Evolutionary conservation across 2,329 filamentous ascomycete genomes (phyloP), one percentile per base, ranked within the genome.

Genomic region (Aspergillus felis): DNA sequence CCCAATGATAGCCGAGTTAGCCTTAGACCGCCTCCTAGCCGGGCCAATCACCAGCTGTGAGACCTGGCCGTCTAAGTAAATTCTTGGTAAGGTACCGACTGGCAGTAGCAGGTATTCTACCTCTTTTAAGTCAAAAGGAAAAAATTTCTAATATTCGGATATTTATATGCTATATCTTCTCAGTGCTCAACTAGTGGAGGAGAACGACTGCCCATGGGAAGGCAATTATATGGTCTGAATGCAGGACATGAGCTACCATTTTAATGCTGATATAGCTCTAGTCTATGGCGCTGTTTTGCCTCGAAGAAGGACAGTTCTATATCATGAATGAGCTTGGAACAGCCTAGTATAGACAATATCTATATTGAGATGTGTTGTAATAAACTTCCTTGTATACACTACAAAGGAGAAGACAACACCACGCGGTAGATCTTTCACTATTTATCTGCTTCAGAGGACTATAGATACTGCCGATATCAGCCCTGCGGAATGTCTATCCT

Each of bases 11-110:
- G 55, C 58, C 51, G 57, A 55, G 46, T 44, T 52, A 44, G 55
- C 57, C 57, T 55, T 56, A 52, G 61, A 63, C 63, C 61, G 59
- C 61, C 51, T 24, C 29, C 50, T 60, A 60, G 54, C 62, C 62
- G 61, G 60, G 38, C 56, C 53, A 56, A 57, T 55, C 42, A 25
- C 12, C 42, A 10, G 10, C 10, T 24, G 22, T 14, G 5, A 12
- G 22, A 24, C 24, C 22, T 22, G 20, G 12, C 22, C 12, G 1
- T 14, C 12, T 8, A 24, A 24, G 3, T 24, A 47, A 47, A 47
- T 5, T 47, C 22, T 47, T 22, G 44, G 20, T 25, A 35, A 35
- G 32, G 32, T 35, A 35, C 12, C 22, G 22, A 2, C 22, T 22
- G 22, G 22, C 22, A 22, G 22, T 22, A 32, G 29, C 12, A 32